Percentiles rank a stretch among this genome's conserved stretches.
These are phyloP conservation scores for Phytophthora palmivora DNA, from an alignment of 352 stramenopile species.

Conservation along the genomic window DNA sequence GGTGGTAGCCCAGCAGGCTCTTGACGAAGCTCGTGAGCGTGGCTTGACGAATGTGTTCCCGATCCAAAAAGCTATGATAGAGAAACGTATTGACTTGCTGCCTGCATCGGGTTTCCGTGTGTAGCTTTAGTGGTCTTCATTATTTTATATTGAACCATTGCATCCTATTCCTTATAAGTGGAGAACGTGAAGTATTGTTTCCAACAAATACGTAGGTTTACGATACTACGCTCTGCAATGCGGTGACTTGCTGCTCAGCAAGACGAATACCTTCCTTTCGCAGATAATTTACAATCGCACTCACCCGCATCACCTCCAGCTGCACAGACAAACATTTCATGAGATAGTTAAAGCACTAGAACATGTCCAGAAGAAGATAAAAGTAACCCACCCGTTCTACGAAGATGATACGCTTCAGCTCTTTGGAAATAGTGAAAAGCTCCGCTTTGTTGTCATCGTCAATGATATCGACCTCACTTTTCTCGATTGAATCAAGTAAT, in stretches of 20 bases:
- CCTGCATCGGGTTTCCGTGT: constrained; percentile 77
- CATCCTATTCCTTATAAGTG: no score
- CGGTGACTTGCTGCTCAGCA: constrained; percentile 73
- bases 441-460: constrained; percentile 51
- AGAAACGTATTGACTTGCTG: constrained; percentile 78
- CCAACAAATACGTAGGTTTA: neutral
- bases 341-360: constrained; percentile 2
- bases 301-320: constrained; percentile 71
- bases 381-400: constrained; percentile 40
- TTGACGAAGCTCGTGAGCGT: constrained; percentile 65
- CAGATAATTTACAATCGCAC: constrained; percentile 65
- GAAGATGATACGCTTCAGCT: constrained; percentile 65
- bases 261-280: constrained; percentile 78
- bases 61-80: constrained; percentile 74
- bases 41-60: constrained; percentile 72
- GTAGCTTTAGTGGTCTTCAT: constrained; percentile 36
- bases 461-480: constrained; percentile 55
- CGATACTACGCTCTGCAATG: constrained; percentile 66
- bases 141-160: constrained; percentile 19
- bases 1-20: constrained; percentile 53
- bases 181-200: no score
- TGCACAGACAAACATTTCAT: constrained; percentile 21
- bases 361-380: neutral
- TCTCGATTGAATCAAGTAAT: constrained; percentile 49
- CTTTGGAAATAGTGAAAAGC: constrained; percentile 37